Evolutionary conservation across 805 yeast species (phyloP).

Genomic region (Yarrowia phangngaensis): DNA sequence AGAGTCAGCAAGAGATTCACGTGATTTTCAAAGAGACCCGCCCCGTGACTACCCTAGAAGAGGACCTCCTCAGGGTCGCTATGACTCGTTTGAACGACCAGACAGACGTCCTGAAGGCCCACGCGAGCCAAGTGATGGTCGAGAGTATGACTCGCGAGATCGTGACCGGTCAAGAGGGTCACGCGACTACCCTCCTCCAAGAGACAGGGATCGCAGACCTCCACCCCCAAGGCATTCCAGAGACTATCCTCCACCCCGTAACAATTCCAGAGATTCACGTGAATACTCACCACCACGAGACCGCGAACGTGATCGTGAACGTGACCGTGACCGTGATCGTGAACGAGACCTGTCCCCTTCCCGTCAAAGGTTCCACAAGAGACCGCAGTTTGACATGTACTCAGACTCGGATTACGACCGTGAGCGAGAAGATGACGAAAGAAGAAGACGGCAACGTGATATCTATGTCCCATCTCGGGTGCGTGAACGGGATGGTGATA

Average conservation of each 20-base stretch:
- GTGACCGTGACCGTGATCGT: not conserved
- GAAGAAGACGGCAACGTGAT: constrained; percentile 7
- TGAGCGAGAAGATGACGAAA: constrained; percentile 7
- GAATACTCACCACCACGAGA: constrained; percentile 1
- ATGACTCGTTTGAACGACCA: not conserved
- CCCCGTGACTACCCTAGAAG: not conserved
- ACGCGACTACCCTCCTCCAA: not conserved
- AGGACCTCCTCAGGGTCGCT: not conserved
- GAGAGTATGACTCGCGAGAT: constrained; percentile 5
- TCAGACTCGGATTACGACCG: constrained; percentile 19
- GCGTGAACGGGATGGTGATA: not conserved
- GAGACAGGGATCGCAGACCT: not conserved
- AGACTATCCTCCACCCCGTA: constrained; percentile 5
- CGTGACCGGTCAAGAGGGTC: not conserved
- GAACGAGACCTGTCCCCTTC: not conserved
- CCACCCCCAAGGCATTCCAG: not conserved
- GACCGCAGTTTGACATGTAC: constrained; percentile 6
- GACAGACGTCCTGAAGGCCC: not conserved
- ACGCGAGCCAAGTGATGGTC: not conserved
- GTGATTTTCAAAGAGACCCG: too few species aligned
- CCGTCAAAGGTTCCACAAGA: constrained; percentile 6
- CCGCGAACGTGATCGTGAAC: not conserved
- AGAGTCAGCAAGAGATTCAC: constrained; percentile 1
- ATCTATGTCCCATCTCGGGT: constrained; percentile 1
- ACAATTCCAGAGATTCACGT: constrained; percentile 7